Evolutionary conservation across 495 filamentous ascomycete species (phyloP), one percentile per base, ranked within the genome.

Genomic region (Aspergillus ellipticus): DNA sequence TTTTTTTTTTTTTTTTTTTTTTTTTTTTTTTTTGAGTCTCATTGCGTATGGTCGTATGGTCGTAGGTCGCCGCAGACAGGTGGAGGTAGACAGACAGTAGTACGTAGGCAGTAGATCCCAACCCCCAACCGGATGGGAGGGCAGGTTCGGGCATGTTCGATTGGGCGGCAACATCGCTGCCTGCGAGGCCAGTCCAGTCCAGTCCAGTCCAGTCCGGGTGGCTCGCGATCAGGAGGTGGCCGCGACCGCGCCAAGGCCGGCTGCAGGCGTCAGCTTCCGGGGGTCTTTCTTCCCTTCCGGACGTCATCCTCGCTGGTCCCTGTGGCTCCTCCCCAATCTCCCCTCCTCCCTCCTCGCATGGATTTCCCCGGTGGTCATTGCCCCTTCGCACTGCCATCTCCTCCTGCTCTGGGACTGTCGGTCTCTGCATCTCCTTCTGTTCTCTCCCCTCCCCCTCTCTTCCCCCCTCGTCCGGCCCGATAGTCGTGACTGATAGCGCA

Each of bases 251-350:
- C 43, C 43, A 47, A 47, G 43, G 3, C 43, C 13, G 24, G 19
- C 43, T 13, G 20, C 43, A 47, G 17, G 9, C 42, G 19, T 28
- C 24, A 28, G 24, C 24, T 28, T 28, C 24, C 7, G 24, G 24
- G n/a, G n/a, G n/a, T n/a, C n/a, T n/a, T n/a, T 16, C 7, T 28
- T 24, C 21, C n/a, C 41, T 39, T 39, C n/a, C n/a, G n/a, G 49
- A 73, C 70, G 70, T 73, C 70, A 73, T 73, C 20, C 19, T 28
- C 24, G 3, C 24, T 28, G 4, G 3, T 28, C 24, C 24, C 7
- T 28, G 4, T 28, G n/a, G n/a, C 24, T 28, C 24, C 24, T 28
- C 7, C 24, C 24, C 7, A 3, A 4, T 28, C 24, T 28, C 24
- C 24, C 24, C 24, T 28, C 24, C 24, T n/a, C n/a, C 24, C 24